phyloP scores from a whole-genome alignment of 257 asterid genomes.

The Forsythia suspensa region DNA sequence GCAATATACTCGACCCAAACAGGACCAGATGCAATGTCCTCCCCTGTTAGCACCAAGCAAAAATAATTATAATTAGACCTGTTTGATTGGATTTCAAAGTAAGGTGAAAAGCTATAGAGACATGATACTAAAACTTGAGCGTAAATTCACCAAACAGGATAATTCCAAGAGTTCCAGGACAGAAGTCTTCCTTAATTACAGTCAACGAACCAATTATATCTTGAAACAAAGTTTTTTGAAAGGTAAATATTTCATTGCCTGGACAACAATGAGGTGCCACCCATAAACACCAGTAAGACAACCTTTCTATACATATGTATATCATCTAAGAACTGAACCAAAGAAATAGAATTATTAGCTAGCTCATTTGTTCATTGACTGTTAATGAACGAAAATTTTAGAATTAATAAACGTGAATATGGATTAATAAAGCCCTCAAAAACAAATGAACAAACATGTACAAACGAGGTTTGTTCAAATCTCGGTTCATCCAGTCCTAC shows the following conservation, averaged over 20 bases:
- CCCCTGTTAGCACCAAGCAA: slow-evolving; percentile 54
- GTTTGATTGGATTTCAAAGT: slow-evolving; percentile 3
- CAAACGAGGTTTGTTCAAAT: neutral
- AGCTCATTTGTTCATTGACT: neutral
- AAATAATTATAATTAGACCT: neutral
- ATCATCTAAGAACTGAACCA: neutral
- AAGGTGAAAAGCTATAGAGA: neutral
- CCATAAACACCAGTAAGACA: neutral
- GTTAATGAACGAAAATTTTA: neutral
- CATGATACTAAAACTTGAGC: neutral
- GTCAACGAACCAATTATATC: neutral
- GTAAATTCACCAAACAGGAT: neutral
- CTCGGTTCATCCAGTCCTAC: neutral
- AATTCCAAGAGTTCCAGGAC: neutral
- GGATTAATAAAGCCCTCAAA: neutral
- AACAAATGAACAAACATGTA: neutral
- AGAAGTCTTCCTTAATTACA: neutral
- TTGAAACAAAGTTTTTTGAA: neutral
- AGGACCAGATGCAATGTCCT: slow-evolving; percentile 91
- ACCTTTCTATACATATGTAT: neutral
- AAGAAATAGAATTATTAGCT: neutral
- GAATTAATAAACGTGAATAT: neutral
- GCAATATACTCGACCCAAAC: slow-evolving; percentile 95
- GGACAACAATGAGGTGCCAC: neutral
- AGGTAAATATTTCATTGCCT: neutral